Evolutionary conservation across 2,329 filamentous ascomycete genomes (phyloP).

Genomic region (Cadophora gregata): DNA sequence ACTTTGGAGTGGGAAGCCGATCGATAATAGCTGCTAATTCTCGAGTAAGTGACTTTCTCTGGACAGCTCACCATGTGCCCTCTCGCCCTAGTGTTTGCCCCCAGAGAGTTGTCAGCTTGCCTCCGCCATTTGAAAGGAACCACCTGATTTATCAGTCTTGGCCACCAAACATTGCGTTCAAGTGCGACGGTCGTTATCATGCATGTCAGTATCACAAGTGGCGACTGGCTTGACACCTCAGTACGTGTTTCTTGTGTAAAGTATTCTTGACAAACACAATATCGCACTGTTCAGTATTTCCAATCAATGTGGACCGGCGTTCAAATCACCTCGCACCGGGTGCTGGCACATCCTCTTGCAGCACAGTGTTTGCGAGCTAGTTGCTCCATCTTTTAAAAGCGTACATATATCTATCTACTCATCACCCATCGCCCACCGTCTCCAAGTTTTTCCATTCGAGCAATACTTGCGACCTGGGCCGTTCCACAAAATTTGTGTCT

Average conservation of each 20-base stretch:
- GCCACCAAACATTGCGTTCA: neutral
- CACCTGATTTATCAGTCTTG: neutral
- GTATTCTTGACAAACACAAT: constrained; percentile 6
- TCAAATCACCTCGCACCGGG: constrained; percentile 13
- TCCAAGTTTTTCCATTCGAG: neutral
- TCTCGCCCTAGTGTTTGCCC: neutral
- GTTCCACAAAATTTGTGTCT: constrained; percentile 8
- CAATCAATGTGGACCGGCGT: neutral
- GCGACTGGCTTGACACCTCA: constrained; percentile 12
- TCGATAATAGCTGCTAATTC: neutral
- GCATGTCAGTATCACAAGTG: neutral
- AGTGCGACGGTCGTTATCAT: neutral
- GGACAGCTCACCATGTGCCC: constrained; percentile 1
- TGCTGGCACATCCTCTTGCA: constrained; percentile 11
- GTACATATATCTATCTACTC: constrained; percentile 18
- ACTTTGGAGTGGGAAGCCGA: neutral
- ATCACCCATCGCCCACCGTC: neutral
- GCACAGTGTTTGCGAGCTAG: constrained; percentile 10
- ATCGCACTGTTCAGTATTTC: neutral
- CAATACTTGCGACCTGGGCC: neutral
- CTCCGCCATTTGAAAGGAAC: neutral
- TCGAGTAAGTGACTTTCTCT: neutral
- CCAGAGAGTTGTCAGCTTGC: neutral
- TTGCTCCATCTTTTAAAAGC: neutral
- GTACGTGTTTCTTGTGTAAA: constrained; percentile 5